Conservation (phyloP, 331 rosid genomes). For the Stylosanthes scabra region DNA sequence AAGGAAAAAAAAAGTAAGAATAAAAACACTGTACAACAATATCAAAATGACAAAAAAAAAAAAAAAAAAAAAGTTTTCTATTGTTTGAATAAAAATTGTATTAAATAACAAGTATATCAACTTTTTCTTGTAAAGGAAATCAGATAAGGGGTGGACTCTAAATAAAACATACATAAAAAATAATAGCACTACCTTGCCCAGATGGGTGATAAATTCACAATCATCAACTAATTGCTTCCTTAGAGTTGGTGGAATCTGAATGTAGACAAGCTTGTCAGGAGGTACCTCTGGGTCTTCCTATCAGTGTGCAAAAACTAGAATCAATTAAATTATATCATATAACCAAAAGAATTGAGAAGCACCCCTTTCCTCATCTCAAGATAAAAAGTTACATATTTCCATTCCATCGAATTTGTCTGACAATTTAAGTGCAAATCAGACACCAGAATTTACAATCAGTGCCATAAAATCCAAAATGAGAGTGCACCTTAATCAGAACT, state of each 20-base stretch:
- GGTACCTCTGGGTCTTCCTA: slow-evolving; percentile 50
- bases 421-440: not conserved
- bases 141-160: slow-evolving; percentile 16
- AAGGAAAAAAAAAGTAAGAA: not conserved
- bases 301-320: slow-evolving; percentile 33
- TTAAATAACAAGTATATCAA: no score
- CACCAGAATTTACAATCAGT: no score
- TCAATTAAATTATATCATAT: not conserved
- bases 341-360: slow-evolving; percentile 21
- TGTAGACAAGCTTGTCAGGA: slow-evolving; percentile 61
- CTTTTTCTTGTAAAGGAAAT: no score
- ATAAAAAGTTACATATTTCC: slow-evolving; percentile 20
- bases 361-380: not conserved
- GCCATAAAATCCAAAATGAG: slow-evolving; percentile 20
- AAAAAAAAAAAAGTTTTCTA: no score
- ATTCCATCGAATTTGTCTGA: slow-evolving; percentile 30
- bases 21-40: slow-evolving; percentile 30
- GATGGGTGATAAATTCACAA: slow-evolving; percentile 73
- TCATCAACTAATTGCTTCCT: slow-evolving; percentile 91
- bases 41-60: slow-evolving; percentile 23
- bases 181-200: slow-evolving; percentile 72
- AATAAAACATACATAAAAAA: slow-evolving; percentile 18
- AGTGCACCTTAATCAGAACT: slow-evolving; percentile 59
- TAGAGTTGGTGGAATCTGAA: slow-evolving; percentile 69
- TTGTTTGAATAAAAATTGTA: not conserved